Percentiles rank a stretch among this genome's conserved stretches.
Conservation (phyloP, 257 asterid species). For the Catharanthus roseus region DNA sequence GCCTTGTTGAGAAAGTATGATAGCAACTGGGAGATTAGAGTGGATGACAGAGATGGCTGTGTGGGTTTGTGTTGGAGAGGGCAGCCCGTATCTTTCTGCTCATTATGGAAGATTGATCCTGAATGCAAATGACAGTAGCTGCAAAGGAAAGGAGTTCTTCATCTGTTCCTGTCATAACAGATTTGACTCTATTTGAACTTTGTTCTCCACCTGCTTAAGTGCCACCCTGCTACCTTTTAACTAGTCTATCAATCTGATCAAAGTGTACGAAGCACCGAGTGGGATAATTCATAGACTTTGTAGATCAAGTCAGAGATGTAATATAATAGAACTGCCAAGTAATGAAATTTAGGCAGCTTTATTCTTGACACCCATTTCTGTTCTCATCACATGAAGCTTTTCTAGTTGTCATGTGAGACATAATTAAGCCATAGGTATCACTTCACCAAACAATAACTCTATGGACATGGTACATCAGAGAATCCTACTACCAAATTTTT, state of each 20-base stretch:
- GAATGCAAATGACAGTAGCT: constrained; percentile 15
- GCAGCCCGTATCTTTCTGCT: constrained; percentile 66
- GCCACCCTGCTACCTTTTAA: neutral
- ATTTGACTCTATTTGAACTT: neutral
- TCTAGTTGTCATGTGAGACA: neutral
- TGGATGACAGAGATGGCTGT: constrained; percentile 56
- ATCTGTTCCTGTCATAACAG: neutral
- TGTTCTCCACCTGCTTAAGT: neutral
- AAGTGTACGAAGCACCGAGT: constrained; percentile 7
- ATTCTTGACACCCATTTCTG: neutral
- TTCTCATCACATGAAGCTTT: neutral
- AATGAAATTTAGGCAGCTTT: neutral
- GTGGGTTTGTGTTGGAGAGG: constrained; percentile 77
- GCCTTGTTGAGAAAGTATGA: constrained; percentile 75
- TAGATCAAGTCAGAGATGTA: neutral
- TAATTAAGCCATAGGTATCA: neutral
- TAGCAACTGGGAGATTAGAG: constrained; percentile 64
- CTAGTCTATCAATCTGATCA: constrained; percentile 2
- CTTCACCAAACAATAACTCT: neutral
- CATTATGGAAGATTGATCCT: constrained; percentile 57
- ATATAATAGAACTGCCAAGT: constrained; percentile 6
- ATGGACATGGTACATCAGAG: neutral
- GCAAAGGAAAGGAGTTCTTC: neutral
- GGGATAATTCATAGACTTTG: constrained; percentile 2
- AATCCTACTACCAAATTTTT: neutral